These are phyloP conservation scores for Miscanthus lutarioriparius DNA, from an alignment of 176 grass and related monocot genomes.

Conservation along the genomic window DNA sequence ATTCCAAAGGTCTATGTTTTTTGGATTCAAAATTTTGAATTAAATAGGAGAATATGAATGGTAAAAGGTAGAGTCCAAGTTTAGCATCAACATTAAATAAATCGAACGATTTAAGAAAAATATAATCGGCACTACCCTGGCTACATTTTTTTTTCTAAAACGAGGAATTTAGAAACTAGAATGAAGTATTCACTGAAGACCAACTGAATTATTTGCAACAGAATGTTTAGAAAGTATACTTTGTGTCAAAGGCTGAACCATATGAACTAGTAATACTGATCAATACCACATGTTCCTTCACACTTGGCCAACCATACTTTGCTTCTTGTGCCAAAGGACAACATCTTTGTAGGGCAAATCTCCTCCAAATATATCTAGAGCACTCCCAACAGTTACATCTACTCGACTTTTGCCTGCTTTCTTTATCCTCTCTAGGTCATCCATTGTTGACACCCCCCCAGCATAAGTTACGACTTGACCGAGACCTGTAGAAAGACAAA, in stretches of 20 bases:
- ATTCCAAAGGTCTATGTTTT: too few species aligned
- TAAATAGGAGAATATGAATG: too few species aligned
- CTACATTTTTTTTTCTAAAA: too few species aligned
- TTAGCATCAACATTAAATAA: too few species aligned
- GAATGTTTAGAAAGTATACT: background rate
- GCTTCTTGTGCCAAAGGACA: conserved; percentile 74
- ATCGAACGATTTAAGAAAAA: too few species aligned
- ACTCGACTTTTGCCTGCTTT: conserved; percentile 65
- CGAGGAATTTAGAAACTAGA: too few species aligned
- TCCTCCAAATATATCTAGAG: conserved; percentile 86
- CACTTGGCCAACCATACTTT: conserved; percentile 48
- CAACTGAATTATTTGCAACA: background rate
- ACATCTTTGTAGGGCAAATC: conserved; percentile 60
- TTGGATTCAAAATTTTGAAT: too few species aligned
- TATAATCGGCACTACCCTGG: too few species aligned
- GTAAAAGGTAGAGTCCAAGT: too few species aligned
- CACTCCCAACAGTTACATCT: conserved; percentile 76
- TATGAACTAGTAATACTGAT: background rate
- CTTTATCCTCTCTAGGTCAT: conserved; percentile 88
- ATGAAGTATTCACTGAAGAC: background rate
- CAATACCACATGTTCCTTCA: conserved; percentile 1
- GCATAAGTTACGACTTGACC: conserved; percentile 58
- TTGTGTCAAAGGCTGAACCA: background rate
- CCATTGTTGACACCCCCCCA: conserved; percentile 79
- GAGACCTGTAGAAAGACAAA: background rate